These are phyloP conservation scores for Colletotrichum gloeosporioides DNA, from an alignment of 2,329 filamentous ascomycete genomes.

Conservation along the genomic window DNA sequence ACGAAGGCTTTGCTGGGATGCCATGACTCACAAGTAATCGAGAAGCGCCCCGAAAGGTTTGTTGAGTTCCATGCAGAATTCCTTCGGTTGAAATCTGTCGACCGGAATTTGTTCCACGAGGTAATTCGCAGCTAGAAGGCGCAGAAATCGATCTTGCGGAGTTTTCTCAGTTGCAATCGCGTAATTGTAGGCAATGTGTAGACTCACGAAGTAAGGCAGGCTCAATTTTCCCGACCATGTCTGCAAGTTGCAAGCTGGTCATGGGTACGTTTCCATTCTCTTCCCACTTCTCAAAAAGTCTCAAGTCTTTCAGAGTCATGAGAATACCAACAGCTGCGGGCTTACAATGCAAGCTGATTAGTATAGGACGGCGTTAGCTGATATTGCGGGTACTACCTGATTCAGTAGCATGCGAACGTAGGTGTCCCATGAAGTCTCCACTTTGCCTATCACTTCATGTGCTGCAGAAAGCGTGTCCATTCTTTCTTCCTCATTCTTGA, in stretches of 20 bases:
- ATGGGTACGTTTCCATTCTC: not conserved
- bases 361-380: not conserved
- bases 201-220: not conserved
- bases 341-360: not conserved
- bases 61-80: not conserved
- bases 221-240: not conserved
- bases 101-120: not conserved
- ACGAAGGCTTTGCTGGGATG: fast-evolving
- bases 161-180: not conserved
- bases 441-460: not conserved
- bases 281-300: not conserved
- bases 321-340: not conserved
- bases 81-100: not conserved
- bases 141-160: not conserved
- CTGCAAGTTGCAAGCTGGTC: not conserved
- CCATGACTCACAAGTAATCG: not conserved
- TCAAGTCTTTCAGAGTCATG: not conserved
- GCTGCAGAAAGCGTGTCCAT: not conserved
- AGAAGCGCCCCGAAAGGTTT: not conserved
- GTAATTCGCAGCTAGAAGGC: not conserved
- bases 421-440: slow-evolving; percentile 5
- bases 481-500: not conserved
- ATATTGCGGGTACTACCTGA: not conserved
- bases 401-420: not conserved
- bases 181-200: not conserved